Conservation (phyloP, 1,284 basidiomycete species). For the Cutaneotrichosporon daszewskae region DNA sequence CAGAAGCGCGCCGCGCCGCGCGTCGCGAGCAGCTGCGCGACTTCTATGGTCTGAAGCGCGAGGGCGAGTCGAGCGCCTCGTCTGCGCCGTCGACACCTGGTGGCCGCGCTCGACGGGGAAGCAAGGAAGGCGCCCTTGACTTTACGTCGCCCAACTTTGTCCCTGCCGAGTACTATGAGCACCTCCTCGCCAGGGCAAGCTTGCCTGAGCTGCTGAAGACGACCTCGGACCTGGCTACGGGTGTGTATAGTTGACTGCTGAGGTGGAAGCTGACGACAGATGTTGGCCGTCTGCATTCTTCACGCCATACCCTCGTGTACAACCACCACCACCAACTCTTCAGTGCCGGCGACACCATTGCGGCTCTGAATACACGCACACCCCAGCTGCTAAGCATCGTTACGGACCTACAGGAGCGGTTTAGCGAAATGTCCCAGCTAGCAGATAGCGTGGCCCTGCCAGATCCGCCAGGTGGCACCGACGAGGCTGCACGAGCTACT, state of each 20-base stretch:
- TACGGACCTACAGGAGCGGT: slow-evolving; percentile 41
- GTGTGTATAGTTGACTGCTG: slow-evolving; percentile 16
- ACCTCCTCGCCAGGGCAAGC: slow-evolving; percentile 31
- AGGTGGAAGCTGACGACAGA: slow-evolving; percentile 23
- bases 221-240: slow-evolving; percentile 29
- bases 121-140: slow-evolving; percentile 2
- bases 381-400: slow-evolving; percentile 46
- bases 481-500: slow-evolving; percentile 3
- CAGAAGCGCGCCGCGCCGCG: slow-evolving; percentile 27
- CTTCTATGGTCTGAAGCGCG: slow-evolving; percentile 33
- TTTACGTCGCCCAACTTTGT: slow-evolving; percentile 24
- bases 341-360: slow-evolving; percentile 44
- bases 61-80: not conserved
- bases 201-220: slow-evolving; percentile 37
- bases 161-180: slow-evolving; percentile 38
- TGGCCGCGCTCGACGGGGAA: not conserved
- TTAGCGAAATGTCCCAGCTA: slow-evolving; percentile 43
- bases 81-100: not conserved
- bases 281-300: slow-evolving; percentile 39
- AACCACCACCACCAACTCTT: slow-evolving; percentile 49
- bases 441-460: slow-evolving; percentile 37
- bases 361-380: slow-evolving; percentile 42
- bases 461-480: slow-evolving; percentile 2
- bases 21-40: slow-evolving; percentile 37
- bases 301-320: slow-evolving; percentile 44